Evolutionary conservation across 192 early-diverging fungal species (phyloP), one percentile per base, ranked within the genome.

Genomic region (Gonapodya sp.): DNA sequence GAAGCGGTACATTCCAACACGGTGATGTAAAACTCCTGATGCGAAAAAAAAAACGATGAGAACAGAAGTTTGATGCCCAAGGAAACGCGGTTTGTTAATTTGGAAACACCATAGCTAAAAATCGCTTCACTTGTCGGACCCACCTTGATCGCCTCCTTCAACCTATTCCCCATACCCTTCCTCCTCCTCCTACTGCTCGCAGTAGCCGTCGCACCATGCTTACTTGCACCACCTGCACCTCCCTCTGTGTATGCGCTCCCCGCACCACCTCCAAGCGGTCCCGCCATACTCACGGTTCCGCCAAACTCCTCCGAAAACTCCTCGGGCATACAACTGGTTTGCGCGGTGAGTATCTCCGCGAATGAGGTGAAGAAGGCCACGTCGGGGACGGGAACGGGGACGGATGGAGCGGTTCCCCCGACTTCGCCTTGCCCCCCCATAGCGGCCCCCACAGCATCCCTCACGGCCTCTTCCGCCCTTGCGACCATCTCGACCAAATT

Each of bases 401-500:
- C n/a, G n/a, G n/a, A n/a, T n/a, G n/a, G n/a, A 8, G 46, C 24
- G 8, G 46, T 24, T 8, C 8, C 46, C 46, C 24, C 46, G 8
- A 64, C 46, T 64, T 64, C 46, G 8, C 8, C 46, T 16, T 8
- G 8, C 8, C 8, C 46, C 8, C 46, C 24, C 8, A 24, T 24
- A 64, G 46, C 46, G 46, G 46, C 46, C 46, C 8, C 46, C 8
- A 64, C 8, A 16, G 46, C 46, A 1, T 86, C 84, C 35, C 83
- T 73, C 0, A 96, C 80, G 0, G 89, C 89, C 34, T 95, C 93
- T 14, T 85, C 81, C 73, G 90, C 91, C 24, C 85, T 85, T 81
- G 92, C 91, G 0, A 95, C 79, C 35, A 96, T 73, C 2, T 93
- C 90, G n/a, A 95, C 82, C 2, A 96, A 35, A 34, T 87, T 85